Base-by-base conservation (phyloP, 1,284 basidiomycete species). In the Fomitopsis palustris region DNA sequence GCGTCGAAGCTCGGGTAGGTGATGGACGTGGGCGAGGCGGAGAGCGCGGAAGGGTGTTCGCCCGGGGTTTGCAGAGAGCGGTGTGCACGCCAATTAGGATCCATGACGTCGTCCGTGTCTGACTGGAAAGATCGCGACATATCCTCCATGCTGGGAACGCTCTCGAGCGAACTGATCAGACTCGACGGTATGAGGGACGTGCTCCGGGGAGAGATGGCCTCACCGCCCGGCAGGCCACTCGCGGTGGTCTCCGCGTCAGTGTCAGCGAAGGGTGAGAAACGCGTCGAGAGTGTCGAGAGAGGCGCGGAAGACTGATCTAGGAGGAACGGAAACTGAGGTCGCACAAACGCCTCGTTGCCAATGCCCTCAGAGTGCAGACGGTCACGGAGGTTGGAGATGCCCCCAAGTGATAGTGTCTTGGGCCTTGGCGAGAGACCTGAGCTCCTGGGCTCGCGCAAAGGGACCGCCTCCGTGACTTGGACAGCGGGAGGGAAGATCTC, bases 141-240 rank as follows among this genome's bases (percentile, higher is more conserved):
- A 29, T 62, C 51, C 29, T 66, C 67, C 49, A 60, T 45, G 51
- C 61, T 56, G 27, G 62, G 60, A 31, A 60, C 53, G 35, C 73
- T 70, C 59, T 88, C 84, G 14, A 88, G 72, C 17, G 86, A 82
- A 52, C 78, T 77, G 64, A 86, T 83, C 43, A 87, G 74, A 64
- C 81, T 79, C 53, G 78, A 79, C 33, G 85, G 82, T 59, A 89
- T 83, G 57, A 83, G 74, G n/a, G 79, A 79, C 55, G 81, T 59
- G 64, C 71, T 66, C 56, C 62, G 55, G 29, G 71, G 70, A 29
- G 71, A 72, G 47, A 69, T 57, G 14, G 56, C 62, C 29, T 61
- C 64, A 37, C 63, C 60, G 29, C 61, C 64, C 19, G 56, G 51
- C 12, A 61, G 54, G 29, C 9, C n/a, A 16, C 38, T 39, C 2